Conservation (phyloP, 2,329 filamentous ascomycete species). For the Aspergillus novoparasiticus region DNA sequence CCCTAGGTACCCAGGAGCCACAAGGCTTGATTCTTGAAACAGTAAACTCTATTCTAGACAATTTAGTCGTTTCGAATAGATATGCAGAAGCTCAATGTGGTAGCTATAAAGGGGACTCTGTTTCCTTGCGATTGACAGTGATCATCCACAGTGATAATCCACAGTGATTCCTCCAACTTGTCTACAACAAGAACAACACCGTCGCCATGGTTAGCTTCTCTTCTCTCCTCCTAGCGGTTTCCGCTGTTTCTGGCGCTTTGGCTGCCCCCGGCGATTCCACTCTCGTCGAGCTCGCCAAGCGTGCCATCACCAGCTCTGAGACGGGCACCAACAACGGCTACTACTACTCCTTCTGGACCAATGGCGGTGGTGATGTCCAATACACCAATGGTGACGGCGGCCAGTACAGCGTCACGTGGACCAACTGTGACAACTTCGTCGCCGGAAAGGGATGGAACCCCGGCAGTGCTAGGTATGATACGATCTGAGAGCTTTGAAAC, state of each 20-base stretch:
- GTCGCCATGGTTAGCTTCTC: slow-evolving; percentile 17
- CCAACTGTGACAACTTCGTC: slow-evolving; percentile 55
- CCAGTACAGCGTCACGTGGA: slow-evolving; percentile 52
- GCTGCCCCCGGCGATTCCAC: slow-evolving; percentile 10
- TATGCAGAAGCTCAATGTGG: background rate
- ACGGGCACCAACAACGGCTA: slow-evolving; percentile 46
- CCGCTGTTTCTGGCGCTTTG: slow-evolving; percentile 11
- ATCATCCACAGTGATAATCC: background rate
- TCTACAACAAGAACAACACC: background rate
- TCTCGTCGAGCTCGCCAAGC: slow-evolving; percentile 14
- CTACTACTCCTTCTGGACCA: slow-evolving; percentile 56
- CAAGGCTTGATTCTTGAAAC: background rate
- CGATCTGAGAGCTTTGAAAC: fast-evolving
- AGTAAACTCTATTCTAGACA: background rate
- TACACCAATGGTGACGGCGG: slow-evolving; percentile 52
- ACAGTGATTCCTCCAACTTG: background rate
- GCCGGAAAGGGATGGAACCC: slow-evolving; percentile 63
- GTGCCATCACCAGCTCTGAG: slow-evolving; percentile 9
- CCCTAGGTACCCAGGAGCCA: background rate
- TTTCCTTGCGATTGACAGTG: background rate
- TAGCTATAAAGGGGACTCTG: background rate
- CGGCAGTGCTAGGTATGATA: slow-evolving; percentile 51
- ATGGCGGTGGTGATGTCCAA: slow-evolving; percentile 46
- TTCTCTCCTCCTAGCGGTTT: slow-evolving; percentile 13
- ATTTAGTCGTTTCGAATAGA: background rate